Percentiles rank a stretch among this genome's conserved stretches.
Conservation (phyloP, 176 grass and related monocot species). For the Oryza brachyantha region DNA sequence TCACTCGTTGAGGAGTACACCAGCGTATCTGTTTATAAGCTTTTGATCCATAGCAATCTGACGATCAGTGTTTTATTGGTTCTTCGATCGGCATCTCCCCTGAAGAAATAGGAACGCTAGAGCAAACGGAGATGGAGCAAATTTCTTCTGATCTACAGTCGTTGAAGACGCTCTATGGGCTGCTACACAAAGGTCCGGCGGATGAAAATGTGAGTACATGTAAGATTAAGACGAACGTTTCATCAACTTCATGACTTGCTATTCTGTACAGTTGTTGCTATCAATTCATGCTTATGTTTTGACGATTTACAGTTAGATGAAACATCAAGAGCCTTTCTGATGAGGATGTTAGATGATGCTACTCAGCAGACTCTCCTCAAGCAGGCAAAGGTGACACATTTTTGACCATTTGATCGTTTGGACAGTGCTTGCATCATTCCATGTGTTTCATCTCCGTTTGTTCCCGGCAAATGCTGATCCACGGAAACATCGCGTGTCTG, state of each 20-base stretch:
- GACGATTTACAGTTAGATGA: constrained; percentile 49
- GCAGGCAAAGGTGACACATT: constrained; percentile 48
- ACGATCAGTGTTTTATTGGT: not conserved
- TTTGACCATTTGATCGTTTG: not conserved
- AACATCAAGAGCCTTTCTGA: constrained; percentile 45
- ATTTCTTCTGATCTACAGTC: constrained; percentile 49
- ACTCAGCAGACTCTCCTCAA: constrained; percentile 39
- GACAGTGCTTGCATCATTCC: not conserved
- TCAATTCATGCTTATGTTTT: not conserved
- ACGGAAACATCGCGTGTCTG: not conserved
- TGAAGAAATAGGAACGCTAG: constrained; percentile 10
- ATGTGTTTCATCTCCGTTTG: not conserved
- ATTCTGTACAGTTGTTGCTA: no score
- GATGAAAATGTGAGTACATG: constrained; percentile 20
- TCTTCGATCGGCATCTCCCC: not conserved
- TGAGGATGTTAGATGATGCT: constrained; percentile 59
- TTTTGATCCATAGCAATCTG: not conserved
- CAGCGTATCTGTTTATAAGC: no score
- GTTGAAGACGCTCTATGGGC: constrained; percentile 54
- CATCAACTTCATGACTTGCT: no score
- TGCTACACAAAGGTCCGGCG: constrained; percentile 29
- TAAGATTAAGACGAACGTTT: not conserved
- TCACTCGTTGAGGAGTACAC: not conserved
- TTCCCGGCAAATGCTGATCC: not conserved
- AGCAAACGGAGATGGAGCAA: constrained; percentile 30